A percentile compares a stretch with the other conserved stretches of the same genome.
These are phyloP conservation scores for Fusarium sacchari DNA, from an alignment of 2,329 filamentous ascomycete species.

Conservation along the genomic window DNA sequence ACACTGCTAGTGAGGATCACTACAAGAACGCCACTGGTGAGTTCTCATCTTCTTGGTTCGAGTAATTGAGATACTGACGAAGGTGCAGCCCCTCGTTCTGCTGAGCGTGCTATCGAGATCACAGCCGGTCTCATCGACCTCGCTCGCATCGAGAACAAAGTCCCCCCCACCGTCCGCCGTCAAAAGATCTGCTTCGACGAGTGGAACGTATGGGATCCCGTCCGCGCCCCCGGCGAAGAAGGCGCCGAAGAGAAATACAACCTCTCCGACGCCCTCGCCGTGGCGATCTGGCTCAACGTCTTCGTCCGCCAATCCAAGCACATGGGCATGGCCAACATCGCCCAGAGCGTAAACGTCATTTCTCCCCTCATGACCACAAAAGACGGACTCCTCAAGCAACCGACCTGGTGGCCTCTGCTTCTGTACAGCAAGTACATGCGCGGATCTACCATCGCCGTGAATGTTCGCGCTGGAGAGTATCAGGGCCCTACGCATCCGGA, in stretches of 20 bases:
- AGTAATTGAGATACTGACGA: not conserved
- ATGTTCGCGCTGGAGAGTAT: slow-evolving; percentile 72
- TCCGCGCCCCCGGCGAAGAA: slow-evolving; percentile 73
- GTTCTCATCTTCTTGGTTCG: not conserved
- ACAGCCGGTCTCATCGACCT: slow-evolving; percentile 76
- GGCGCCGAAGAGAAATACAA: slow-evolving; percentile 81
- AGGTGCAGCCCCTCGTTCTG: slow-evolving; percentile 67
- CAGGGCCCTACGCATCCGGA: slow-evolving; percentile 71
- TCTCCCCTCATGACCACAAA: slow-evolving; percentile 77
- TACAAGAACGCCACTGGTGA: slow-evolving; percentile 59
- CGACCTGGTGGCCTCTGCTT: slow-evolving; percentile 79
- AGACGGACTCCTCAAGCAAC: slow-evolving; percentile 73
- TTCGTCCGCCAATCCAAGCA: slow-evolving; percentile 77
- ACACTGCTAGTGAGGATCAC: slow-evolving; percentile 69
- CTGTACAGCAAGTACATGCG: slow-evolving; percentile 71
- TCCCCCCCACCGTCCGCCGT: slow-evolving; percentile 66
- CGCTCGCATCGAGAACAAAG: slow-evolving; percentile 74
- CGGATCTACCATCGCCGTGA: slow-evolving; percentile 72
- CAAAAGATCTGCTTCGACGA: slow-evolving; percentile 85
- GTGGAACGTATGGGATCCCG: slow-evolving; percentile 86
- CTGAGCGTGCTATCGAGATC: slow-evolving; percentile 79
- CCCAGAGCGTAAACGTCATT: slow-evolving; percentile 82
- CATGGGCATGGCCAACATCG: slow-evolving; percentile 82
- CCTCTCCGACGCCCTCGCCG: slow-evolving; percentile 79
- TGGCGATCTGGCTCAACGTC: slow-evolving; percentile 79